Evolutionary conservation across 352 stramenopile species (phyloP), one percentile per base, ranked within the genome.

Genomic region (Globisporangium viniferum): DNA sequence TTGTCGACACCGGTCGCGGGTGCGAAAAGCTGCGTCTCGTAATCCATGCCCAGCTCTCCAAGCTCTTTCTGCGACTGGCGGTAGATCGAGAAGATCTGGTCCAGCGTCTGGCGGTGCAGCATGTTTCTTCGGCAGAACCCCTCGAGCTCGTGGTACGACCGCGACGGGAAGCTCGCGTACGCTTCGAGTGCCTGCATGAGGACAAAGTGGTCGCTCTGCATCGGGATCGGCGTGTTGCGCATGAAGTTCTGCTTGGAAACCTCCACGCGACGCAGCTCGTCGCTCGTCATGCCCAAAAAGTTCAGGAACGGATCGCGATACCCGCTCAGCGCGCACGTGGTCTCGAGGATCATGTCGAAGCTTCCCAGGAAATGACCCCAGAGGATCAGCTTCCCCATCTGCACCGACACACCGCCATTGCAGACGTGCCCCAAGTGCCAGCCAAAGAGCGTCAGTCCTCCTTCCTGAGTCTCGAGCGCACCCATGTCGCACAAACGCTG

Each of bases 401-500:
- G 80, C 7, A 91, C 79, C 5, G 82, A 76, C 12, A 92, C 78
- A 29, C 83, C 84, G n/a, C 80, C 74, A 15, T 79, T 74, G 53
- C 81, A 91, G 71, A 95, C 84, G 63, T 91, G 82, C 0, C 79
- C 81, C 35, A 93, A 69, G 46, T 95, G 80, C 85, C 82, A 95
- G 5, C 87, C 87, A 20, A 95, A 74, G 12, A 90, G 67, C 5
- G 87, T 95, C 41, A 92, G 64, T 0, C 59, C 71, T 2, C 68
- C 73, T 51, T 68, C 59, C 39, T 60, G 68, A n/a, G 63, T 60
- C 24, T 76, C 75, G 10, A 95, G 72, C 7, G 87, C 87, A 9
- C 87, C 83, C 70, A 98, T 93, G 39, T 88, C 78, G 56, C 84
- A 72, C 22, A 98, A 74, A 1, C 96, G 79, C 36, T 96, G 85